Evolutionary conservation across 2,329 filamentous ascomycete species (phyloP).

Genomic region (Pyrenophora graminea): DNA sequence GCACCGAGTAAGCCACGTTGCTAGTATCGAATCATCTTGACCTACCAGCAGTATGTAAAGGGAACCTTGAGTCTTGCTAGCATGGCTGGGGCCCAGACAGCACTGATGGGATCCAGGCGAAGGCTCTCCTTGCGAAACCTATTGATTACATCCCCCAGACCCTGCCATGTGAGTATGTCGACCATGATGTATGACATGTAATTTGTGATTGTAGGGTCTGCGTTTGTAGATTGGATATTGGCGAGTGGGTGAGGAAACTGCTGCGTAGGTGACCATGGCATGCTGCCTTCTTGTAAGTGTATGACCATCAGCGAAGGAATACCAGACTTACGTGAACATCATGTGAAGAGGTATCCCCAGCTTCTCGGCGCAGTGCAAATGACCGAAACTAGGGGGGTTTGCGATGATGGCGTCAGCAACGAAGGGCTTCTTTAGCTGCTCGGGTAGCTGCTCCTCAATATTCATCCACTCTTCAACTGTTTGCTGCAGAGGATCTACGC

Average conservation of each 20-base stretch:
- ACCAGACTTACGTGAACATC: conserved; percentile 77
- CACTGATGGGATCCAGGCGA: conserved; percentile 74
- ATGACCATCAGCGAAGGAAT: not conserved
- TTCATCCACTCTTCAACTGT: conserved; percentile 57
- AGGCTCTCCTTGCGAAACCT: conserved; percentile 76
- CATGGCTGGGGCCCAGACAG: conserved; percentile 82
- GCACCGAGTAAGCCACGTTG: not conserved
- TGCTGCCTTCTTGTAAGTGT: conserved; percentile 51
- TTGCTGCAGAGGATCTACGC: conserved; percentile 57
- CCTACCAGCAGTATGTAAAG: conserved; percentile 85
- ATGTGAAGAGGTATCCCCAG: conserved; percentile 76
- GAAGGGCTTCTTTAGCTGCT: conserved; percentile 62
- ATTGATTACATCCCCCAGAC: conserved; percentile 88
- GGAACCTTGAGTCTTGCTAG: conserved; percentile 76
- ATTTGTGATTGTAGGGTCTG: conserved; percentile 76
- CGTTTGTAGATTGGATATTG: conserved; percentile 76
- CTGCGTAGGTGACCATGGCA: conserved; percentile 88
- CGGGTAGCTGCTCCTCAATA: conserved; percentile 44
- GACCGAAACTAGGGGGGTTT: conserved; percentile 77
- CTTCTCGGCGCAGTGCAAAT: conserved; percentile 75
- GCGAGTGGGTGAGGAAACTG: conserved; percentile 85
- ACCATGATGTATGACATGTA: conserved; percentile 83
- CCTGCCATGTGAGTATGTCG: conserved; percentile 93
- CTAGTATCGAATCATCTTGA: not conserved
- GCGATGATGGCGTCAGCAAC: conserved; percentile 82